phyloP scores from a whole-genome alignment of 805 yeast species.

The Debaryomyces castellii region DNA sequence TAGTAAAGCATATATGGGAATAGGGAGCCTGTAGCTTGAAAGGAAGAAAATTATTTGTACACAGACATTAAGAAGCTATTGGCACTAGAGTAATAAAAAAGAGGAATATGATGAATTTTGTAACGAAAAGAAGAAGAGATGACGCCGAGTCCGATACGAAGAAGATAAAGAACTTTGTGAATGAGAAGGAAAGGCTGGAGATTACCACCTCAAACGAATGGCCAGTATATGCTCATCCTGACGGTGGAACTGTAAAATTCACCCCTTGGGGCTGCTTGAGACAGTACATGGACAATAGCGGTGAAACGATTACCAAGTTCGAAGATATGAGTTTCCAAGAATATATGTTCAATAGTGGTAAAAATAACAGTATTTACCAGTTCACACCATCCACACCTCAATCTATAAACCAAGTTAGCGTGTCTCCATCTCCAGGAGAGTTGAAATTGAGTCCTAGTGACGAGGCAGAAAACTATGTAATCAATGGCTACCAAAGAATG shows the following conservation, averaged over 20 bases:
- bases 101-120: constrained; percentile 1
- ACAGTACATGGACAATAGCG: constrained; percentile 40
- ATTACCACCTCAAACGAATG: constrained; percentile 39
- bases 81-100: not conserved
- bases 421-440: constrained; percentile 14
- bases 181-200: constrained; percentile 12
- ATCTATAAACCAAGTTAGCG: constrained; percentile 13
- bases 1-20: not conserved
- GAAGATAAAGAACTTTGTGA: constrained; percentile 12
- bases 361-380: constrained; percentile 4
- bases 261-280: constrained; percentile 66
- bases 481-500: constrained; percentile 27
- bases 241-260: constrained; percentile 60
- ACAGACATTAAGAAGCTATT: not conserved
- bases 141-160: constrained; percentile 13
- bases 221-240: constrained; percentile 60
- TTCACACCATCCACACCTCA: constrained; percentile 26
- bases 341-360: constrained; percentile 11
- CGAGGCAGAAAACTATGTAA: constrained; percentile 40
- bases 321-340: constrained; percentile 41
- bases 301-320: constrained; percentile 46
- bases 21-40: constrained; percentile 1
- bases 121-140: constrained; percentile 13
- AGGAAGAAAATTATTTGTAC: not conserved
- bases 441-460: constrained; percentile 32